These are phyloP conservation scores for Mentha longifolia DNA, from an alignment of 257 asterid genomes.

Conservation along the genomic window DNA sequence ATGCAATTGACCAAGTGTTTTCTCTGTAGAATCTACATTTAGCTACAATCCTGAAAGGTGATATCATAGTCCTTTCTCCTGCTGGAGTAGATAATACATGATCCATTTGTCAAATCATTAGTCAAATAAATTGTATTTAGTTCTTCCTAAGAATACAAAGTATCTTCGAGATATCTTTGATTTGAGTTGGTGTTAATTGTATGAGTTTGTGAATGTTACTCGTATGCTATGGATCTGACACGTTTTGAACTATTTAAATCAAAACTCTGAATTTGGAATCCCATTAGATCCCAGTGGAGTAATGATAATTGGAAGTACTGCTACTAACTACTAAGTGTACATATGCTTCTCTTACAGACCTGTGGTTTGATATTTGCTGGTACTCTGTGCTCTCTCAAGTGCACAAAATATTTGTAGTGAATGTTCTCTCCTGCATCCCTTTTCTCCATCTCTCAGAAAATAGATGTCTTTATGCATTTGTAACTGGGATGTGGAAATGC, in stretches of 20 bases:
- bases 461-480: constrained; percentile 4
- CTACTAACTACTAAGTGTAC: constrained; percentile 15
- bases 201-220: constrained; percentile 3
- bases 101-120: constrained; percentile 12
- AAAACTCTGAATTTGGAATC: too few species aligned
- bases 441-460: constrained; percentile 10
- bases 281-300: too few species aligned
- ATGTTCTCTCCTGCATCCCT: too few species aligned
- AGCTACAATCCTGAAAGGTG: too few species aligned
- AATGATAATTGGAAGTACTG: constrained; percentile 5
- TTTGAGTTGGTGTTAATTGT: constrained; percentile 5
- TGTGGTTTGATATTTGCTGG: constrained; percentile 5
- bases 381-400: constrained; percentile 18
- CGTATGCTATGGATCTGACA: constrained; percentile 5
- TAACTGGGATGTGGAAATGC: constrained; percentile 29
- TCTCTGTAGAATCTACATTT: too few species aligned
- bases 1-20: too few species aligned
- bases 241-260: too few species aligned
- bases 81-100: constrained; percentile 14
- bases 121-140: not conserved
- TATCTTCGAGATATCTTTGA: constrained; percentile 1
- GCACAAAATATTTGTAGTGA: not conserved
- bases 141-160: not conserved
- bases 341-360: constrained; percentile 11
- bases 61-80: constrained; percentile 3